These are phyloP conservation scores for Myxozyma melibiosi DNA, from an alignment of 805 yeast genomes.

Conservation along the genomic window DNA sequence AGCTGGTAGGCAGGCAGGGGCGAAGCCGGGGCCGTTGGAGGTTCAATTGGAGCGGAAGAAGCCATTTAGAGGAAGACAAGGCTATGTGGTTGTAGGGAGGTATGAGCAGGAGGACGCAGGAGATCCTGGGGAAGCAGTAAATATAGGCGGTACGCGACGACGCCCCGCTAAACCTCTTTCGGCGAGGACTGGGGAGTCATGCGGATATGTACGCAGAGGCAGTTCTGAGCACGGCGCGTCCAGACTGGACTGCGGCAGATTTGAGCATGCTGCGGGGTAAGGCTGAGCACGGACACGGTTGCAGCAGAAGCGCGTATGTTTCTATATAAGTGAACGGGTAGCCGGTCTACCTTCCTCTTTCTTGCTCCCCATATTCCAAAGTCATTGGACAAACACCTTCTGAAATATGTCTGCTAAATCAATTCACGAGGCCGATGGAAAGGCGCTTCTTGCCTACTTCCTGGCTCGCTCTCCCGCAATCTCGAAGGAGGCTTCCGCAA, in stretches of 20 bases:
- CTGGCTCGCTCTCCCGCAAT: constrained; percentile 47
- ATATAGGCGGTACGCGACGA: constrained; percentile 6
- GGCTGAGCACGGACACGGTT: constrained; percentile 1
- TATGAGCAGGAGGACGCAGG: constrained; percentile 1
- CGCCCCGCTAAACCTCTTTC: constrained; percentile 3
- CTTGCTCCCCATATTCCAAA: background rate
- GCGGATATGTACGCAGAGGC: constrained; percentile 4
- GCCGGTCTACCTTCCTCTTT: background rate
- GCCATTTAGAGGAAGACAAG: background rate
- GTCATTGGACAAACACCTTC: background rate
- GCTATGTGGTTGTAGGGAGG: background rate
- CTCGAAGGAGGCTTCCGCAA: constrained; percentile 33
- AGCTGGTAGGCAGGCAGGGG: constrained; percentile 44
- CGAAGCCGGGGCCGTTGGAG: constrained; percentile 38
- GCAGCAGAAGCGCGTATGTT: background rate
- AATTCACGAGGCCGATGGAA: constrained; percentile 52
- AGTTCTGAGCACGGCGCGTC: constrained; percentile 13
- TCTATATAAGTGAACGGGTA: background rate
- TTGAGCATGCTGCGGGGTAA: constrained; percentile 7
- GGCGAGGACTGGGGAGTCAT: constrained; percentile 9
- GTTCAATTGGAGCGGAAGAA: constrained; percentile 18
- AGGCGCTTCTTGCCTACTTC: constrained; percentile 49
- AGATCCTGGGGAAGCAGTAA: constrained; percentile 8
- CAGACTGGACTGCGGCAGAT: constrained; percentile 1
- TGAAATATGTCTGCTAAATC: constrained; percentile 48